A percentile compares a stretch with the other conserved stretches of the same genome.
phyloP scores from a whole-genome alignment of 2,329 filamentous ascomycete species.

The Hypoxylon rubiginosum region DNA sequence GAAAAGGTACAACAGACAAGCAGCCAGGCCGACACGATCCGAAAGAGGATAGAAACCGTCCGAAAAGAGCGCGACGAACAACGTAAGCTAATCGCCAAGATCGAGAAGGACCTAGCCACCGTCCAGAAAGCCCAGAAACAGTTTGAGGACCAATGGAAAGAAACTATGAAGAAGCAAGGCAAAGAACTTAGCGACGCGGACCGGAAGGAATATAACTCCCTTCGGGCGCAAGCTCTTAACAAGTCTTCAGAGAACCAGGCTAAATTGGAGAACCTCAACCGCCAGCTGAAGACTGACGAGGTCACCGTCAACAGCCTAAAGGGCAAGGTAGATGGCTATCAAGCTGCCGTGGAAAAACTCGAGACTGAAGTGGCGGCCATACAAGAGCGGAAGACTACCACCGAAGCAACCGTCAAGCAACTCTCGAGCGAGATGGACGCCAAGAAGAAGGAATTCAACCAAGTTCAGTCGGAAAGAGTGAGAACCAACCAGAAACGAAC shows the following conservation, averaged over 20 bases:
- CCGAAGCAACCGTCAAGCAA: constrained; percentile 74
- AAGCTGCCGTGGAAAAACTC: constrained; percentile 80
- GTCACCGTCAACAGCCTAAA: constrained; percentile 91
- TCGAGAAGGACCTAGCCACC: constrained; percentile 82
- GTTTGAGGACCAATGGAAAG: constrained; percentile 89
- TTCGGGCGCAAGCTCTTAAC: constrained; percentile 87
- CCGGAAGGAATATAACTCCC: constrained; percentile 87
- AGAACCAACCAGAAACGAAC: constrained; percentile 85
- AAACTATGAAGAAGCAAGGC: constrained; percentile 87
- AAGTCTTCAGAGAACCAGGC: constrained; percentile 84
- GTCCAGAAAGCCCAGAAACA: constrained; percentile 92
- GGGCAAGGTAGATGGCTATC: constrained; percentile 84
- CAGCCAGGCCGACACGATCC: constrained; percentile 76
- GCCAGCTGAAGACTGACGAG: constrained; percentile 90
- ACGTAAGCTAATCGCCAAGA: constrained; percentile 74
- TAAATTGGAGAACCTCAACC: constrained; percentile 86
- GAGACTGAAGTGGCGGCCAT: constrained; percentile 78
- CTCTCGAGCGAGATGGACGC: constrained; percentile 82
- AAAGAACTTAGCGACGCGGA: constrained; percentile 88
- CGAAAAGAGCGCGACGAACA: constrained; percentile 83
- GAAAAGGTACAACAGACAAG: constrained; percentile 89
- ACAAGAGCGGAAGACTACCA: constrained; percentile 74
- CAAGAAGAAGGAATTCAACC: constrained; percentile 93
- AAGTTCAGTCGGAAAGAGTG: constrained; percentile 84
- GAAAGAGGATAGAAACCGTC: constrained; percentile 77